Base-by-base conservation (phyloP, 2,329 filamentous ascomycete species). In the Ophiostoma australiae region DNA sequence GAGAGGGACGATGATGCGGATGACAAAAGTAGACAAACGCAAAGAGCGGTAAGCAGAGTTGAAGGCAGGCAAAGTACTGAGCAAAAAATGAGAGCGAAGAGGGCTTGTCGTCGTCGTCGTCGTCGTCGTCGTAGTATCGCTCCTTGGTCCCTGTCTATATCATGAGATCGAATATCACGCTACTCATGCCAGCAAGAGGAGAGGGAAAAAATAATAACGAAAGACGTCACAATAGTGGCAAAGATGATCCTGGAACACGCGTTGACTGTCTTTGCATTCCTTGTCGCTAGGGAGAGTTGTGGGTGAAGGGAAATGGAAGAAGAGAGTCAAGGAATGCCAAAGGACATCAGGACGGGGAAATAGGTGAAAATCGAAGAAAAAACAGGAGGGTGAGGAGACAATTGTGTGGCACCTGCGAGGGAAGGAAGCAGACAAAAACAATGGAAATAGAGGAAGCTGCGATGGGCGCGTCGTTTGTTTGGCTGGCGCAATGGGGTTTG, bases 401-500 rank as follows among this genome's bases (percentile, higher is more conserved):
- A 35, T 27, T 23, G 33, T 67, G 63, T 27, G 27, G 27, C 41
- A 55, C 15, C 58, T 58, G 37, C 37, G 15, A 48, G 20, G 5
- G 44, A 48, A 17, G 23, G 31, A 48, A 35, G 23, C 27, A 48
- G 65, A 67, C 66, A 33, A 67, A 27, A 67, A 67, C 37, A 67
- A 31, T 39, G 69, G 10, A 48, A 48, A 31, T 48, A 15, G 15
- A 48, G 44, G 35, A 15, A 33, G 31, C 39, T 33, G 27, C 68
- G 44, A 58, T 61, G 68, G 65, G 67, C 41, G 69, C 66, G 66
- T 67, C 41, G 68, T 70, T 17, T 70, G 69, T 66, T 71, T 70
- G 72, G 72, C 58, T 69, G 44, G 35, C n/a, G 66, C 13, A 41
- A 44, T 15, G 23, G 48, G 69, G 73, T 73, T 75, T 74, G 72